Evolutionary conservation across 768 basidiomycete species (phyloP), one percentile per base, ranked within the genome.

Genomic region (Xerocomus brunneocitrinus): DNA sequence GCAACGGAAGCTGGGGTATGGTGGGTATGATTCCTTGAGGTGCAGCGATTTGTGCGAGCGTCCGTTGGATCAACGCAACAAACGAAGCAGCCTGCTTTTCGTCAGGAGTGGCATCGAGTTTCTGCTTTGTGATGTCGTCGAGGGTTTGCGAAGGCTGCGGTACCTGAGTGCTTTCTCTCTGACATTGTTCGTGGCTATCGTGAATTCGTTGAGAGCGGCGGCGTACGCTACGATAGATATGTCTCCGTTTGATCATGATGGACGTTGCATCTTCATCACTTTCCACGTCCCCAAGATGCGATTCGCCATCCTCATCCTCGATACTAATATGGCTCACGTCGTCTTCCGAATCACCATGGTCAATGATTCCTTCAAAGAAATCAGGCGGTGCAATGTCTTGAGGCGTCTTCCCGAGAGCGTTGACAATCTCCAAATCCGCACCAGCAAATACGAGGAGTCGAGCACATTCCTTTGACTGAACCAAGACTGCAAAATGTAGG

Each of bases 401-500:
- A 5, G 91, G 75, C 4, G 83, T 89, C 70, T 82, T 83, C 16
- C 90, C 90, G 30, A 79, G 71, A 0, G 76, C 79, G 57, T 91
- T 79, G 50, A 91, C 89, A 46, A 91, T 81, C 63, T 88, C 85
- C 28, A 76, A 66, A 57, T 90, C 85, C 0, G 95, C 95, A 30
- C 91, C 91, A 30, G 84, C 91, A 10, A 79, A 74, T n/a, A 95
- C 62, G 30, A 99, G 74, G 5, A 85, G 68, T 43, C 76, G 72
- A 2, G 81, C 79, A 68, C 90, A 93, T 10, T 79, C 75, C 49
- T 74, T 73, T 13, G 87, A 83, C 24, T 79, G 79, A 7, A 74
- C 75, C 32, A 95, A 70, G 0, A 83, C 86, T 16, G 94, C 89
- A 62, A 95, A 88, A 70, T 95, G 90, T 32, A 98, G 72, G 0